Percentiles rank a stretch among this genome's conserved stretches.
Evolutionary conservation across 192 early-diverging fungal genomes (phyloP).

Genomic region (Rhizophlyctis rosea): DNA sequence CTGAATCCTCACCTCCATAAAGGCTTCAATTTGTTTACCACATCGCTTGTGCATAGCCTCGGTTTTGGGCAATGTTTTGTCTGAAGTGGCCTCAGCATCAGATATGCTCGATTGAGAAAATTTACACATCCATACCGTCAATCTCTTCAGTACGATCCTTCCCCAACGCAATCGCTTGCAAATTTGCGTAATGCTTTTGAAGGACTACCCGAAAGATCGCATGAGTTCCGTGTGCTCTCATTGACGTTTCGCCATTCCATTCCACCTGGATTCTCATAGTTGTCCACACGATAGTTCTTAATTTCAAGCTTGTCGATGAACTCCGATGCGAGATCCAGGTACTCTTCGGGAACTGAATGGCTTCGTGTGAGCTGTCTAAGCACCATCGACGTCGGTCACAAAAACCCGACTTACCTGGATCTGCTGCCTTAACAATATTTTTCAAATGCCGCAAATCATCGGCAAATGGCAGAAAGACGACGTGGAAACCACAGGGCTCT

Average conservation of each 20-base stretch:
- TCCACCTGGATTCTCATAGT: constrained; percentile 44
- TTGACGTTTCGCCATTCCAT: background rate
- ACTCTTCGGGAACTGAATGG: background rate
- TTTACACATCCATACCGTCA: constrained; percentile 22
- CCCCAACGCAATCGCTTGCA: constrained; percentile 45
- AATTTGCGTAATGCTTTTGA: constrained; percentile 48
- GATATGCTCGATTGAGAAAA: background rate
- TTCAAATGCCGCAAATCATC: constrained; percentile 63
- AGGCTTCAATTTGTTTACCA: constrained; percentile 14
- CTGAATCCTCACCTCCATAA: constrained; percentile 17
- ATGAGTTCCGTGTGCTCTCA: background rate
- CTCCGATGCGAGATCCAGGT: background rate
- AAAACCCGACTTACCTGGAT: too few species aligned
- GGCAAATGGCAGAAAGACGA: constrained; percentile 69
- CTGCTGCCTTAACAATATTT: constrained; percentile 1
- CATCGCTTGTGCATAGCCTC: constrained; percentile 17
- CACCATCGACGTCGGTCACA: too few species aligned
- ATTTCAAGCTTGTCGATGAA: constrained; percentile 25
- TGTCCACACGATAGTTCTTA: constrained; percentile 25
- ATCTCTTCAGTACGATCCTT: constrained; percentile 34
- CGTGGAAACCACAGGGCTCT: constrained; percentile 62
- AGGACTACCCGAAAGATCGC: constrained; percentile 20
- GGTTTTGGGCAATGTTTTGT: constrained; percentile 27
- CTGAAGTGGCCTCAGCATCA: background rate
- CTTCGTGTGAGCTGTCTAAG: background rate